A percentile compares a stretch with the other conserved stretches of the same genome.
phyloP scores from a whole-genome alignment of 345 rosid species.

The Anastatica hierochuntica region DNA sequence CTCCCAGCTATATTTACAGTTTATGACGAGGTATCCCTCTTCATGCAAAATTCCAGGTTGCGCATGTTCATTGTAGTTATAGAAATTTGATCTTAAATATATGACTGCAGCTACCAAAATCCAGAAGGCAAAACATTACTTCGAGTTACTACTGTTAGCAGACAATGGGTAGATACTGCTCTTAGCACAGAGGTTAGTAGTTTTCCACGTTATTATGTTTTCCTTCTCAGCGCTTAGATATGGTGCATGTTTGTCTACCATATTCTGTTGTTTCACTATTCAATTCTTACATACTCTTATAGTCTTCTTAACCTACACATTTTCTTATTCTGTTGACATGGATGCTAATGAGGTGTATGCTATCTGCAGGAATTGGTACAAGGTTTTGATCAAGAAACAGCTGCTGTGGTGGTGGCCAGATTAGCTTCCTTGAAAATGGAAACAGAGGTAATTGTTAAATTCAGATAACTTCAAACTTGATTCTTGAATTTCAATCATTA shows the following conservation, averaged over 20 bases:
- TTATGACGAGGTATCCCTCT: conserved; percentile 67
- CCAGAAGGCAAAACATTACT: conserved; percentile 62
- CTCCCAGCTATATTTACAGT: conserved; percentile 79
- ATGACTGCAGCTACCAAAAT: conserved; percentile 64
- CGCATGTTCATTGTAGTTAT: conserved; percentile 1
- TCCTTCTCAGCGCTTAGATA: background rate
- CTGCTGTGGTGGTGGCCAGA: conserved; percentile 97
- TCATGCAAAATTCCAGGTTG: background rate
- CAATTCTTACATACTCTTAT: too few species aligned
- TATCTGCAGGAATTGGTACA: conserved; percentile 70
- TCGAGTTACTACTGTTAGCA: conserved; percentile 74
- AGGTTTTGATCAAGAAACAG: conserved; percentile 98
- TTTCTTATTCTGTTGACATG: conserved; percentile 6
- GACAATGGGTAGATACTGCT: conserved; percentile 87
- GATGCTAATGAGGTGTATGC: conserved; percentile 10
- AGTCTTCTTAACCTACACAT: too few species aligned
- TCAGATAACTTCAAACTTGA: background rate
- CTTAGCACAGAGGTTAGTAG: conserved; percentile 77
- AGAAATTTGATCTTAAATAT: conserved; percentile 19
- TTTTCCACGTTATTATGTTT: conserved; percentile 6
- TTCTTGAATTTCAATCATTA: background rate
- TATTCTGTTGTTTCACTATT: too few species aligned
- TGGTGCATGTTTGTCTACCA: too few species aligned
- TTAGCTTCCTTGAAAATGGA: conserved; percentile 94
- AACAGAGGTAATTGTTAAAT: conserved; percentile 53